A percentile compares a stretch with the other conserved stretches of the same genome.
Evolutionary conservation across 2,329 filamentous ascomycete genomes (phyloP).

Genomic region (Cladophialophora immunda): DNA sequence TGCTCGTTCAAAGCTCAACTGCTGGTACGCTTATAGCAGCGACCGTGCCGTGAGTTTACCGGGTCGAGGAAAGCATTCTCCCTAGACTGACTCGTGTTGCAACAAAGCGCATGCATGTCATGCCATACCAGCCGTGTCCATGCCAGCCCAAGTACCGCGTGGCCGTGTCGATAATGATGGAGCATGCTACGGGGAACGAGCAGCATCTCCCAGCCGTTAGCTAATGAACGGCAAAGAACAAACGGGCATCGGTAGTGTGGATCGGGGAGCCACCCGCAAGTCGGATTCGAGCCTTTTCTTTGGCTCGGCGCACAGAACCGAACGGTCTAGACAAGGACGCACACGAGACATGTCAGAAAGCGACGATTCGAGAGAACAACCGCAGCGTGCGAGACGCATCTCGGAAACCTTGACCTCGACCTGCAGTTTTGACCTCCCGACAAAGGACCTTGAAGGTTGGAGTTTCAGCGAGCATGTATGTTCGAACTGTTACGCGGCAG

Average conservation of each 20-base stretch:
- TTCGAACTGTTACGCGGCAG: too few species aligned
- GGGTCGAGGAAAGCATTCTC: background rate
- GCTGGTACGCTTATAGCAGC: background rate
- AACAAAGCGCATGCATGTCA: too few species aligned
- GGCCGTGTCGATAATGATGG: too few species aligned
- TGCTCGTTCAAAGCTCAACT: background rate
- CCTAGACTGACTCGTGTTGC: background rate
- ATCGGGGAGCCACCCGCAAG: background rate
- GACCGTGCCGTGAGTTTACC: background rate
- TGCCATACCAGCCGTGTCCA: too few species aligned
- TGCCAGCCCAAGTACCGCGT: too few species aligned
- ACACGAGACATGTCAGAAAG: background rate
- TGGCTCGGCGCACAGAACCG: background rate
- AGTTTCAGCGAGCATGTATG: too few species aligned
- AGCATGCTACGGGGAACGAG: too few species aligned
- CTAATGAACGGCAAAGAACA: too few species aligned
- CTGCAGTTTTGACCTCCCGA: background rate
- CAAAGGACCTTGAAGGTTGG: too few species aligned
- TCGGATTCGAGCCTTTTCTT: background rate
- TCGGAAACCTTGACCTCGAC: background rate
- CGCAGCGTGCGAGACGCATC: constrained; percentile 1
- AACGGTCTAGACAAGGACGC: background rate
- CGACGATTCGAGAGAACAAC: background rate
- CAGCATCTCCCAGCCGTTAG: too few species aligned
- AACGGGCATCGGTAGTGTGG: background rate